Base-by-base conservation (phyloP, 23 red algal genomes). In the Gracilaria domingensis region DNA sequence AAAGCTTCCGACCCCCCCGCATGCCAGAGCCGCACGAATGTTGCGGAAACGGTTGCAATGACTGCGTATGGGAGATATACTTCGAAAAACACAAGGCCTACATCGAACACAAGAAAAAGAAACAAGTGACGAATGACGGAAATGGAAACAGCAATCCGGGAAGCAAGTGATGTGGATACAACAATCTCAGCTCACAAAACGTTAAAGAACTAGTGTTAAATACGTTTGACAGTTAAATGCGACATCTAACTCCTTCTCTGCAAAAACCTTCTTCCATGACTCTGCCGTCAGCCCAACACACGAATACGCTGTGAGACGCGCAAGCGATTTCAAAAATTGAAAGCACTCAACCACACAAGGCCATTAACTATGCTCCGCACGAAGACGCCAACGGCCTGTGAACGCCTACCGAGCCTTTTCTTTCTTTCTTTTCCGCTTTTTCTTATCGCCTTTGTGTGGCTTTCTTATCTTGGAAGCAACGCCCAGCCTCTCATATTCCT, bases 21-120 rank as follows among this genome's bases (percentile, higher is more conserved):
- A 65, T 88, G 84, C 95, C 95, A 42, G 95, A 87, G 48, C 75
- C 79, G 30, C 80, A 96, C 47, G 95, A 96, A 66, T 96, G 95
- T 67, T 96, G 95, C 57, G 95, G 95, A 39, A 96, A 96, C 66
- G 95, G 95, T 36, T 96, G 95, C 51, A 81, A 90, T 74, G 69
- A 44, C 4, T 96, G 95, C 77, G 95, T 96, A 8, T 96, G 95
- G 95, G 79, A 78, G 29, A 51, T 44, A 16, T 96, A 96, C 66
- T 92, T 89, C 85, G 75, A 91, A 11, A 29, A 85, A 47, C 79
- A 91, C 20, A 66, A 57, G 25, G 94, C 28, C 17, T 96, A 96
- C 50, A 71, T 55, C 30, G 37, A 70, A 24, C 50, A 70, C 21
- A 82, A 88, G 49, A 90, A 89, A 45, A 35, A 55, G 79, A 66